Evolutionary conservation across 768 basidiomycete genomes (phyloP).

Genomic region (Boletales sp.): DNA sequence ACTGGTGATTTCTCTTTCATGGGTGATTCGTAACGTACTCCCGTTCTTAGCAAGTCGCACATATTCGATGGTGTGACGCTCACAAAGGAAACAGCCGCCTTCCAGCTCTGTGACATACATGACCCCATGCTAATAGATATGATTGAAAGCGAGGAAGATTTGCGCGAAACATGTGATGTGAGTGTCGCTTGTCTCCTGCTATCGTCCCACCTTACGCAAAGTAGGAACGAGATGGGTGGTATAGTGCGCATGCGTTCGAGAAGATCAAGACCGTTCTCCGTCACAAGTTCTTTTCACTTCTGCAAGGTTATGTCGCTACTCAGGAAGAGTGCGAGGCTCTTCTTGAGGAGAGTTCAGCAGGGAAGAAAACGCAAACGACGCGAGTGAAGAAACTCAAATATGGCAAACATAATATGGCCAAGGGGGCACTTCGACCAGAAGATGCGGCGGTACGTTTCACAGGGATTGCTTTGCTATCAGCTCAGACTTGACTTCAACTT

Average conservation of each 20-base stretch:
- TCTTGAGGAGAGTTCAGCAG: slow-evolving; percentile 36
- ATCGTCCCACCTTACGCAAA: slow-evolving; percentile 1
- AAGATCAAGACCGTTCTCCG: slow-evolving; percentile 82
- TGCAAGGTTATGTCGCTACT: slow-evolving; percentile 68
- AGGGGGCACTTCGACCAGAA: slow-evolving; percentile 77
- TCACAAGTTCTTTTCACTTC: slow-evolving; percentile 78
- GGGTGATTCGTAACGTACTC: not conserved
- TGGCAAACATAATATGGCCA: slow-evolving; percentile 87
- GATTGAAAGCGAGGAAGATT: slow-evolving; percentile 69
- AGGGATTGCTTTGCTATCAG: not conserved
- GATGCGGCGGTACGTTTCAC: slow-evolving; percentile 67
- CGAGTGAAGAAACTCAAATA: slow-evolving; percentile 53
- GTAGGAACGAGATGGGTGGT: slow-evolving; percentile 90
- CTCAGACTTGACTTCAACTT: not conserved
- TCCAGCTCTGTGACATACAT: slow-evolving; percentile 88
- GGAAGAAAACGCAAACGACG: slow-evolving; percentile 33
- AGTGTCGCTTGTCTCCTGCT: slow-evolving; percentile 26
- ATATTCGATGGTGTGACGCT: slow-evolving; percentile 84
- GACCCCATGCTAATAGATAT: slow-evolving; percentile 82
- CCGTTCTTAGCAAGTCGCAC: slow-evolving; percentile 59
- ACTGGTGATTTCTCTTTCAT: not conserved
- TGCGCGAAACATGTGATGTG: slow-evolving; percentile 74
- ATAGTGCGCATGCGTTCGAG: slow-evolving; percentile 68
- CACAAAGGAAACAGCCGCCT: slow-evolving; percentile 85
- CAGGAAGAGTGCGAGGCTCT: slow-evolving; percentile 72